Evolutionary conservation across 768 basidiomycete species (phyloP).

Genomic region (Phanerochaete carnosa): DNA sequence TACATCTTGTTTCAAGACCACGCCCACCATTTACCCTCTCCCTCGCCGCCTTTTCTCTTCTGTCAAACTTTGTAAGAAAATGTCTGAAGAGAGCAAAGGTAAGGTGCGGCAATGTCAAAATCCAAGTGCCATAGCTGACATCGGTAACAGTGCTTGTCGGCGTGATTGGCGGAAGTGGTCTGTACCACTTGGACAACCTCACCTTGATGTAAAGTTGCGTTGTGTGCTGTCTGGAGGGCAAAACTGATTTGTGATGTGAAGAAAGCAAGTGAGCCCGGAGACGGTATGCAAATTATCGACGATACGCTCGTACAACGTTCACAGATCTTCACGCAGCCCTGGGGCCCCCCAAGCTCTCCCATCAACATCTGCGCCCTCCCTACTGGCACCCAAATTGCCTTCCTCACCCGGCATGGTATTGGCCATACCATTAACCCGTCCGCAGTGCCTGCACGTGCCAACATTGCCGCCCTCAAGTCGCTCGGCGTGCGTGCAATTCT

Average conservation of each 20-base stretch:
- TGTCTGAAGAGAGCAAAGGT: slow-evolving; percentile 8
- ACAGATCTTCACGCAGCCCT: slow-evolving; percentile 55
- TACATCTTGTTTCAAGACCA: not conserved
- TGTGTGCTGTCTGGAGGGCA: not conserved
- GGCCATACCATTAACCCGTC: slow-evolving; percentile 80
- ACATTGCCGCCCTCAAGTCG: slow-evolving; percentile 92
- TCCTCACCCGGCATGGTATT: slow-evolving; percentile 87
- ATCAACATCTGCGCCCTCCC: slow-evolving; percentile 91
- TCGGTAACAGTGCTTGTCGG: slow-evolving; percentile 65
- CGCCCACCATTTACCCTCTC: not conserved
- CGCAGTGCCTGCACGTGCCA: slow-evolving; percentile 80
- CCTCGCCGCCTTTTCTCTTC: not conserved
- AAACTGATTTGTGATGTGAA: slow-evolving; percentile 26
- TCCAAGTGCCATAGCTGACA: not conserved
- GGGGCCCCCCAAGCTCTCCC: slow-evolving; percentile 88
- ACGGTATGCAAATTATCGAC: slow-evolving; percentile 55
- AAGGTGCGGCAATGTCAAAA: not conserved
- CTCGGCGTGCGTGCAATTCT: slow-evolving; percentile 87
- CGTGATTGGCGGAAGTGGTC: slow-evolving; percentile 88
- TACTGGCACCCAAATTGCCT: slow-evolving; percentile 77
- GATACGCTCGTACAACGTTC: not conserved
- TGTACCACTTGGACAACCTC: slow-evolving; percentile 92
- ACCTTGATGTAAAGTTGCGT: slow-evolving; percentile 67
- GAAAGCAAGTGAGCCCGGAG: slow-evolving; percentile 73
- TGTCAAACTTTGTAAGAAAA: not conserved